Conservation (phyloP, 1,284 basidiomycete species). For the Sphagnurus paluster region DNA sequence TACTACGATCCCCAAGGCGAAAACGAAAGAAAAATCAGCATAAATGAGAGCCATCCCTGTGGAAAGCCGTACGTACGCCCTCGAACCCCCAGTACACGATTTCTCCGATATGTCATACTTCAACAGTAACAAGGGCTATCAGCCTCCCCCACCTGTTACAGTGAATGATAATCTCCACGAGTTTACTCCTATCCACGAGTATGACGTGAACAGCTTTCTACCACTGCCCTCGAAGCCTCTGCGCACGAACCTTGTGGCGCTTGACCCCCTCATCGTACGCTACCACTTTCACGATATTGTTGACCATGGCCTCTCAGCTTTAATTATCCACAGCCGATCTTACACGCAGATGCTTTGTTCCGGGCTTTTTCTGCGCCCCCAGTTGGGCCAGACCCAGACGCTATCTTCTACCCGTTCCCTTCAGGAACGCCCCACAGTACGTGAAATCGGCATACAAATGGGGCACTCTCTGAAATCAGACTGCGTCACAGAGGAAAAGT, state of each 20-base stretch:
- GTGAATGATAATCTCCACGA: conserved; percentile 17
- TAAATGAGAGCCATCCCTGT: no score
- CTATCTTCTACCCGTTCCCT: conserved; percentile 22
- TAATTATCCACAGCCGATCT: conserved; percentile 12
- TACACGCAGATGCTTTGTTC: conserved; percentile 19
- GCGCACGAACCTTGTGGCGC: conserved; percentile 13
- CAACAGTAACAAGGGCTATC: not conserved
- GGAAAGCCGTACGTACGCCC: not conserved
- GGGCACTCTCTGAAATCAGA: not conserved
- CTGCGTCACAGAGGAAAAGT: conserved; percentile 14
- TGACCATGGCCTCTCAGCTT: not conserved
- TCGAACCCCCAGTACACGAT: no score
- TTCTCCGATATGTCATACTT: conserved; percentile 1
- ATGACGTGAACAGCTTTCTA: conserved; percentile 22
- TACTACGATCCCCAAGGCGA: no score
- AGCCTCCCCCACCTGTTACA: not conserved
- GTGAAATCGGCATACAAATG: not conserved
- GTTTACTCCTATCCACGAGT: conserved; percentile 17
- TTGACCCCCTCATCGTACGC: conserved; percentile 22
- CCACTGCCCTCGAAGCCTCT: conserved; percentile 14
- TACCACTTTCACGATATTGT: not conserved
- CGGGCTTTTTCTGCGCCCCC: conserved; percentile 17
- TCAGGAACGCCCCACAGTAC: conserved; percentile 20
- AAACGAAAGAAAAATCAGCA: no score
- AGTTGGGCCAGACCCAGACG: conserved; percentile 9